Percentiles rank a stretch among this genome's conserved stretches.
Conservation (phyloP, 2,329 filamentous ascomycete genomes). For the Talaromyces sp. region DNA sequence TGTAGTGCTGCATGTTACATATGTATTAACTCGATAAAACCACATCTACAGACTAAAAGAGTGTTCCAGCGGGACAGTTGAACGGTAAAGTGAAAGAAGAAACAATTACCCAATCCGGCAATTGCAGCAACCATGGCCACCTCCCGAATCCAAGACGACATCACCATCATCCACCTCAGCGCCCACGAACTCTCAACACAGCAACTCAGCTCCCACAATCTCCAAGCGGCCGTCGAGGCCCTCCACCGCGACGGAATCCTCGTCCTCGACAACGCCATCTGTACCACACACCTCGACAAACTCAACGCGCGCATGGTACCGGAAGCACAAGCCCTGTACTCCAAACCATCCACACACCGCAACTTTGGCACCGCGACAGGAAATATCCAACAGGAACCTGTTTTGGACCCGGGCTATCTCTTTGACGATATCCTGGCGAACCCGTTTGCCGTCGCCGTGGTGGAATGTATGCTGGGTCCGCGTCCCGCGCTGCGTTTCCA, state of each 20-base stretch:
- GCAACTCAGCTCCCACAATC: constrained; percentile 18
- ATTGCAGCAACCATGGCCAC: constrained; percentile 4
- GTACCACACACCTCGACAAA: constrained; percentile 25
- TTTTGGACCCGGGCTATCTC: constrained; percentile 28
- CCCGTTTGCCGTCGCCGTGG: constrained; percentile 31
- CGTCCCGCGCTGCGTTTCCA: constrained; percentile 32
- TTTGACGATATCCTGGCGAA: constrained; percentile 36
- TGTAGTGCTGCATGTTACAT: background rate
- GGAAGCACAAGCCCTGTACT: constrained; percentile 29
- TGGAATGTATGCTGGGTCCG: constrained; percentile 35
- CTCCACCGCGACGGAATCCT: constrained; percentile 35
- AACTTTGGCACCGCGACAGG: constrained; percentile 26
- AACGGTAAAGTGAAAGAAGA: background rate
- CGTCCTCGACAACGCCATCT: constrained; percentile 33
- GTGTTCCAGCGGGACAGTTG: background rate
- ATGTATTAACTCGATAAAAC: background rate
- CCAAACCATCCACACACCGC: constrained; percentile 19
- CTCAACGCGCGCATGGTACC: constrained; percentile 24
- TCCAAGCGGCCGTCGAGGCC: constrained; percentile 19
- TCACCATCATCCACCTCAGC: constrained; percentile 10
- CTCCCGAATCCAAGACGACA: constrained; percentile 6
- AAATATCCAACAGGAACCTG: constrained; percentile 40
- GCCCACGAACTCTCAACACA: constrained; percentile 11
- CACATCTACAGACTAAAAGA: background rate
- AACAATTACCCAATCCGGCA: background rate